A percentile compares a stretch with the other conserved stretches of the same genome.
Evolutionary conservation across 1,284 basidiomycete genomes (phyloP).

Genomic region (Inonotus hispidus): DNA sequence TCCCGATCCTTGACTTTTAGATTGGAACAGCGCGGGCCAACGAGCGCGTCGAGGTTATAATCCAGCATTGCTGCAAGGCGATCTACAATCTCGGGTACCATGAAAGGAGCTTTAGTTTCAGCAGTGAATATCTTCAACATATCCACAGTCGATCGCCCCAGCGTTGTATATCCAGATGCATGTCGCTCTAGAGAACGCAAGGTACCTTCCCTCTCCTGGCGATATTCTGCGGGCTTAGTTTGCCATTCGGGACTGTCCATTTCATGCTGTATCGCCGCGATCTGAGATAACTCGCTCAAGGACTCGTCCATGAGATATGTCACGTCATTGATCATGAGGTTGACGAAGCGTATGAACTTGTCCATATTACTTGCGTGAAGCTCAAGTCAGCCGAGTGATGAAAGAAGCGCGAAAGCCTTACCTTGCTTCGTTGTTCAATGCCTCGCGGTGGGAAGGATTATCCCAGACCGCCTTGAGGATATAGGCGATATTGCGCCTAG

Average conservation of each 20-base stretch:
- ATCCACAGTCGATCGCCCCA: conserved; percentile 85
- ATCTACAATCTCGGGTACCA: conserved; percentile 96
- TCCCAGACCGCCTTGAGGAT: conserved; percentile 87
- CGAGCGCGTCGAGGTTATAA: conserved; percentile 89
- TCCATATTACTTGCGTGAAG: conserved; percentile 63
- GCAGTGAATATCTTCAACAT: conserved; percentile 90
- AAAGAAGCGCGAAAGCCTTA: conserved; percentile 34
- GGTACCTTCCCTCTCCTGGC: conserved; percentile 79
- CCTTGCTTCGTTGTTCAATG: conserved; percentile 74
- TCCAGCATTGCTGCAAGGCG: conserved; percentile 95
- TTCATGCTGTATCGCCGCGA: conserved; percentile 81
- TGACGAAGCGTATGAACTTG: conserved; percentile 92
- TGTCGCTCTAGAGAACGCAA: conserved; percentile 77
- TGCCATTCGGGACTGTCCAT: conserved; percentile 79
- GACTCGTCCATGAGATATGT: conserved; percentile 98
- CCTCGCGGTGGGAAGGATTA: conserved; percentile 81
- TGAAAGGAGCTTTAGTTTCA: conserved; percentile 89
- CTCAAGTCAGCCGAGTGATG: neutral
- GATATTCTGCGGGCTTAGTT: conserved; percentile 60
- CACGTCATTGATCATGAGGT: conserved; percentile 98
- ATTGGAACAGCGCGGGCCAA: conserved; percentile 80
- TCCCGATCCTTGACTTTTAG: conserved; percentile 85
- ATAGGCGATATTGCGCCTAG: conserved; percentile 77
- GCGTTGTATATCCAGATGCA: conserved; percentile 80
- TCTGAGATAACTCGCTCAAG: conserved; percentile 82